phyloP scores from a whole-genome alignment of 164 flowering plant species.

The Vitis riparia region DNA sequence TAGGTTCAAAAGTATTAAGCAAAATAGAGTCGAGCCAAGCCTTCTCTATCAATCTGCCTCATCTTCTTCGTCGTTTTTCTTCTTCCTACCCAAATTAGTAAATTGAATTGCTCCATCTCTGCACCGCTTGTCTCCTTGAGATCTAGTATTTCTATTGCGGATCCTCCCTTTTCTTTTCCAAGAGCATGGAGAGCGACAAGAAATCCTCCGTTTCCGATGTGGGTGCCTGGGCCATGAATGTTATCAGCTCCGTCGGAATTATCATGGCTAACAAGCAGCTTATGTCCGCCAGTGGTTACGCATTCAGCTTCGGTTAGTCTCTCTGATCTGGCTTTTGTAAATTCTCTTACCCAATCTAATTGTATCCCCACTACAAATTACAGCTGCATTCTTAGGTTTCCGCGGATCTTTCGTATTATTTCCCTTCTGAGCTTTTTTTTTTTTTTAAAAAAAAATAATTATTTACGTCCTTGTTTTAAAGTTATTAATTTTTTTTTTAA shows the following conservation, averaged over 20 bases:
- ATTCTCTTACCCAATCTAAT: no score
- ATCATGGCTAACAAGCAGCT: conserved; percentile 96
- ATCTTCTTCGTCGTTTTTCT: not conserved
- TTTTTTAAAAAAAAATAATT: no score
- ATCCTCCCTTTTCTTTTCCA: not conserved
- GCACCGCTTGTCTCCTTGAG: not conserved
- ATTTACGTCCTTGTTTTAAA: no score
- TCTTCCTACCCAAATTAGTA: not conserved
- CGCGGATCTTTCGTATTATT: no score
- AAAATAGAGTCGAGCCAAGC: not conserved
- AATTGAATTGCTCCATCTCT: not conserved
- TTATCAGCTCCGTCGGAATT: conserved; percentile 84
- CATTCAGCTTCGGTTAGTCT: conserved; percentile 69
- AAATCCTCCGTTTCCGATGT: conserved; percentile 64
- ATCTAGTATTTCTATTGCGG: not conserved
- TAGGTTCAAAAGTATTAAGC: no score
- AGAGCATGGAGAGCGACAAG: conserved; percentile 54
- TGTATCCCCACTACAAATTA: no score
- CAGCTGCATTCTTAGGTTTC: no score
- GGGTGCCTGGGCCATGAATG: conserved; percentile 95
- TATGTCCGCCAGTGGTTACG: conserved; percentile 76
- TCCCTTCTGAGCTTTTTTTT: no score
- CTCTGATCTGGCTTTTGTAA: conserved; percentile 9
- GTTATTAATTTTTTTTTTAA: no score
- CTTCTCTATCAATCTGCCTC: not conserved